A percentile compares a stretch with the other conserved stretches of the same genome.
phyloP scores from a whole-genome alignment of 306 rosid species.

The Lotus japonicus region DNA sequence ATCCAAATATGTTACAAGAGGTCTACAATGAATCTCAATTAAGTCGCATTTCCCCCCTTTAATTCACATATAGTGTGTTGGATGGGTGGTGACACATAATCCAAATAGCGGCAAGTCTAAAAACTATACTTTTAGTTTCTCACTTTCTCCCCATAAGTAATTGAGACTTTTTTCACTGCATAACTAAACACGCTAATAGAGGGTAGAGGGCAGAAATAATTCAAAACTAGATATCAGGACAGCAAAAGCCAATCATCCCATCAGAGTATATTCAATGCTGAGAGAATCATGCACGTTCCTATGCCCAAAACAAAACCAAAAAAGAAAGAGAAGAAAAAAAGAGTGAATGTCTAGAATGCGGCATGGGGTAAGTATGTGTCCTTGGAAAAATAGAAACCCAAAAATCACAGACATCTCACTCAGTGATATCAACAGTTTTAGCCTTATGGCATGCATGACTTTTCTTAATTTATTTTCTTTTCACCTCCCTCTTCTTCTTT shows the following conservation, averaged over 20 bases:
- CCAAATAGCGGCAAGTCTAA: no score
- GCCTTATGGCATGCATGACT: not conserved
- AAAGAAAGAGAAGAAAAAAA: constrained; percentile 19
- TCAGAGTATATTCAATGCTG: not conserved
- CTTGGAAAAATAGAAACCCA: not conserved
- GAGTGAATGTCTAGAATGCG: constrained; percentile 23
- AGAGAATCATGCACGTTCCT: constrained; percentile 21
- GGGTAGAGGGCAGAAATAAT: not conserved
- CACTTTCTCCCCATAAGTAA: not conserved
- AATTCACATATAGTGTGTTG: no score
- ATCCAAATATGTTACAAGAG: not conserved
- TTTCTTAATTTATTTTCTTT: not conserved
- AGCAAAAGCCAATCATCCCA: not conserved
- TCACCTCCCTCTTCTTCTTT: not conserved
- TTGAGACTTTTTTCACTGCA: no score
- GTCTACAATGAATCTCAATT: not conserved
- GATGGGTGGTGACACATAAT: no score
- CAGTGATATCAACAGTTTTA: not conserved
- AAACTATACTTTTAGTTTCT: not conserved
- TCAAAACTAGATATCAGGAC: not conserved
- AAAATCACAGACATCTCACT: not conserved
- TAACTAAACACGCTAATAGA: not conserved
- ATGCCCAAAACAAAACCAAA: not conserved
- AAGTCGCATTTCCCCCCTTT: not conserved
- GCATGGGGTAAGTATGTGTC: not conserved